Evolutionary conservation across 2,329 filamentous ascomycete genomes (phyloP).

Genomic region (Paracamarosporium sp.): DNA sequence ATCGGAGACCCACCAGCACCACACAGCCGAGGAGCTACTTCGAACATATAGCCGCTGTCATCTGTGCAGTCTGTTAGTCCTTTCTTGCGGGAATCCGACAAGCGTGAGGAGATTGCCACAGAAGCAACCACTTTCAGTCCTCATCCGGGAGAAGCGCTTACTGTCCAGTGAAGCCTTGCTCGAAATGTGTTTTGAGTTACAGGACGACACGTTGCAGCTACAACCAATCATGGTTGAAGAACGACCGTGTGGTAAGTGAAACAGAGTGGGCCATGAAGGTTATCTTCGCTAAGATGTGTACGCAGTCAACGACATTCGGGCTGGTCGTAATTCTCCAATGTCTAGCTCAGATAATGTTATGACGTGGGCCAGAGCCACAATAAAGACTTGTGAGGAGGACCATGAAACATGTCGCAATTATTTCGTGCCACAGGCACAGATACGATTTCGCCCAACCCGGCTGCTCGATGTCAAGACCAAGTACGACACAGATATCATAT

Average conservation of each 20-base stretch:
- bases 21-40: neutral
- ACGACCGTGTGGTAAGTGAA: too few relatives aligned
- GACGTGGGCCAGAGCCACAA: neutral
- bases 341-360: neutral
- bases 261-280: neutral
- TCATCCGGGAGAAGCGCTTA: too few relatives aligned
- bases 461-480: neutral
- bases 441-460: neutral
- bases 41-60: neutral
- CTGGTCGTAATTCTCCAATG: neutral
- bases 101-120: too few relatives aligned
- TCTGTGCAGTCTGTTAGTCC: too few relatives aligned
- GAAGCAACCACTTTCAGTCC: too few relatives aligned
- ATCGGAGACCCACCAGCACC: neutral
- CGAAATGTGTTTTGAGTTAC: too few relatives aligned
- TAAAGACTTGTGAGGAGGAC: neutral
- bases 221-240: too few relatives aligned
- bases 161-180: too few relatives aligned
- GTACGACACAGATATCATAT: neutral
- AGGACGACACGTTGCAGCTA: too few relatives aligned
- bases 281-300: neutral
- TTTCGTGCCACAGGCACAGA: neutral
- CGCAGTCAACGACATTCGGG: neutral
- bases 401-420: neutral
- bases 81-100: too few relatives aligned